phyloP scores from a whole-genome alignment of 2,329 filamentous ascomycete genomes.

The Cryphonectria japonica region DNA sequence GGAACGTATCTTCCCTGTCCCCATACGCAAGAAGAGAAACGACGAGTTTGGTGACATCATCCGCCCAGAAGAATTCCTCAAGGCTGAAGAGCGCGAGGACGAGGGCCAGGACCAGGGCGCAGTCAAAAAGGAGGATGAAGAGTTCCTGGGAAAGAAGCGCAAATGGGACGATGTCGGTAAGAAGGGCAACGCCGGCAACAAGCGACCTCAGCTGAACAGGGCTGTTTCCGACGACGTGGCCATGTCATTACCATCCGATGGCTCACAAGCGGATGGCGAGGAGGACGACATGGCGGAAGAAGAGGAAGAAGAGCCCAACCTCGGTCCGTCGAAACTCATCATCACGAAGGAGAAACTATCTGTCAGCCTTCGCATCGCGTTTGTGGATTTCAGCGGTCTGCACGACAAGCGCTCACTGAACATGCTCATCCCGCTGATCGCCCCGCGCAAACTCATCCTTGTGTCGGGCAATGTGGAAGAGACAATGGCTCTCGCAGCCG shows the following conservation, averaged over 20 bases:
- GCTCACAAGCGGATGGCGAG: slow-evolving; percentile 48
- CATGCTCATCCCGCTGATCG: slow-evolving; percentile 92
- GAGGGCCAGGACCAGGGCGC: slow-evolving; percentile 65
- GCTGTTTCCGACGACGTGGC: slow-evolving; percentile 52
- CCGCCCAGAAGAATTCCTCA: slow-evolving; percentile 88
- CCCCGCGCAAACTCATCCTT: slow-evolving; percentile 93
- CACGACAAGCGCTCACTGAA: slow-evolving; percentile 93
- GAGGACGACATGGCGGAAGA: slow-evolving; percentile 65
- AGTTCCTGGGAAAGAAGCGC: slow-evolving; percentile 84
- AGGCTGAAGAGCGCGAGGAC: slow-evolving; percentile 86
- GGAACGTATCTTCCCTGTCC: slow-evolving; percentile 89
- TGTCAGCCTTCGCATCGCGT: slow-evolving; percentile 77
- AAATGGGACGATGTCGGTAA: slow-evolving; percentile 80
- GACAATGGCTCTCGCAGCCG: slow-evolving; percentile 75
- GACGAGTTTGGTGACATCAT: slow-evolving; percentile 93
- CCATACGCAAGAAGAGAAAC: slow-evolving; percentile 74
- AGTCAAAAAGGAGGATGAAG: slow-evolving; percentile 56
- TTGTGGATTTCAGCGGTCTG: slow-evolving; percentile 88
- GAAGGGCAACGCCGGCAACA: slow-evolving; percentile 54
- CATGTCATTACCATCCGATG: slow-evolving; percentile 39
- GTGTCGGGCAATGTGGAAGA: slow-evolving; percentile 80
- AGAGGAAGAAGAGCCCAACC: slow-evolving; percentile 50
- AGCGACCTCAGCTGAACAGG: slow-evolving; percentile 58
- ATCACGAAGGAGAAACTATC: slow-evolving; percentile 65
- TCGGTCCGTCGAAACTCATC: slow-evolving; percentile 76